phyloP scores from a whole-genome alignment of 2,329 filamentous ascomycete genomes.

The Hypoxylon sp. region DNA sequence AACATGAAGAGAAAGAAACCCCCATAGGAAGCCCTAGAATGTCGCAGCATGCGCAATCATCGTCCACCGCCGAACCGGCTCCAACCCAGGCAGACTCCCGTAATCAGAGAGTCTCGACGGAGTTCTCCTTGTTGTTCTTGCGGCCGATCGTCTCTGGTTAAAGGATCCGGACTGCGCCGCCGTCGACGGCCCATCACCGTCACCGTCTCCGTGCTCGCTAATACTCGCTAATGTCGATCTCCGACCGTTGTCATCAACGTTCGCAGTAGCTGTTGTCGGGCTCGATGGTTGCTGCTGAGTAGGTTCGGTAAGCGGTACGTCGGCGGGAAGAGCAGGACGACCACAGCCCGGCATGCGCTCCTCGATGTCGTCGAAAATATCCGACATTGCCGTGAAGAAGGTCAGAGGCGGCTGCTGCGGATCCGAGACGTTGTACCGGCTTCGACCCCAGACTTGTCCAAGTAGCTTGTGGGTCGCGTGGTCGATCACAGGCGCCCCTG shows the following conservation, averaged over 20 bases:
- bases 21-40: background rate
- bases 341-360: slow-evolving; percentile 10
- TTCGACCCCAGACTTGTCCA: slow-evolving; percentile 29
- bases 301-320: background rate
- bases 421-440: slow-evolving; percentile 5
- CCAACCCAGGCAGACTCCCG: slow-evolving; percentile 1
- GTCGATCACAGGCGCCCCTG: slow-evolving; percentile 26
- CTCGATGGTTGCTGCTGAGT: background rate
- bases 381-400: slow-evolving; percentile 23
- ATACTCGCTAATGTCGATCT: slow-evolving; percentile 8
- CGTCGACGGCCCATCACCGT: too few species aligned
- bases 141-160: slow-evolving; percentile 5
- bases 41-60: slow-evolving; percentile 12
- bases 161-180: background rate
- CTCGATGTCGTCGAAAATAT: slow-evolving; percentile 27
- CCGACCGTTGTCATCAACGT: background rate
- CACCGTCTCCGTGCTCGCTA: slow-evolving; percentile 6
- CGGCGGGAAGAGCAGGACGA: slow-evolving; percentile 2
- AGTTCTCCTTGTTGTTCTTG: background rate
- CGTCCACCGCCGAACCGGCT: slow-evolving; percentile 13
- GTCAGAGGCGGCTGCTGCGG: slow-evolving; percentile 6
- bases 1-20: background rate
- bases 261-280: background rate
- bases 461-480: slow-evolving; percentile 10
- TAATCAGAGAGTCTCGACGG: background rate